These are phyloP conservation scores for Firmiana major DNA, from an alignment of 345 rosid species.

Conservation along the genomic window DNA sequence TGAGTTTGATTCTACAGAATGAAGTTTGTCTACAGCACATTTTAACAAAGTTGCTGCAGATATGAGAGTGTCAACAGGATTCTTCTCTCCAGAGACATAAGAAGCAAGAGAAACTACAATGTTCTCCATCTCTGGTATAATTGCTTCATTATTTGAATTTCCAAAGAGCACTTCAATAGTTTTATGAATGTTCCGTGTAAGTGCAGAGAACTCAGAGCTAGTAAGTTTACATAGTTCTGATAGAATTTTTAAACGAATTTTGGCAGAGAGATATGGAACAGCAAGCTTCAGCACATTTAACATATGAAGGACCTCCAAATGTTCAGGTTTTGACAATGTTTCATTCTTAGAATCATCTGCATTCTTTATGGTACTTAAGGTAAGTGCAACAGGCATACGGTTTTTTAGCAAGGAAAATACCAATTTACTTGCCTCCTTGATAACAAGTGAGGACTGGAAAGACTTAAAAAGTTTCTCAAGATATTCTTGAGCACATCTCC, in stretches of 20 bases:
- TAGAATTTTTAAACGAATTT: slow-evolving; percentile 45
- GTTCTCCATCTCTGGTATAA: slow-evolving; percentile 44
- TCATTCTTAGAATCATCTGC: slow-evolving; percentile 47
- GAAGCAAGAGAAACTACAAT: slow-evolving; percentile 47
- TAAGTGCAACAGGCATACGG: slow-evolving; percentile 35
- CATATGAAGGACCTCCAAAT: slow-evolving; percentile 66
- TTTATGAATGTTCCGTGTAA: slow-evolving; percentile 59
- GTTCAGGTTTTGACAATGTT: slow-evolving; percentile 34
- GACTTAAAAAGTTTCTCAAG: slow-evolving; percentile 56
- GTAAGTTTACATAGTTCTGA: slow-evolving; percentile 50
- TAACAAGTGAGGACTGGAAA: slow-evolving; percentile 37
- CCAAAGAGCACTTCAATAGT: slow-evolving; percentile 52
- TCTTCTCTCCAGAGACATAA: slow-evolving; percentile 51
- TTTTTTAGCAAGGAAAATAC: slow-evolving; percentile 43
- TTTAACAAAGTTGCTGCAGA: slow-evolving; percentile 51
- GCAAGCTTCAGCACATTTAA: slow-evolving; percentile 60
- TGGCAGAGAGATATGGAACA: slow-evolving; percentile 46
- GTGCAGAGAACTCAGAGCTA: slow-evolving; percentile 44
- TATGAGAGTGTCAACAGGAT: slow-evolving; percentile 60
- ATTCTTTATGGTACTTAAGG: slow-evolving; percentile 26
- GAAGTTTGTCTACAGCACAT: slow-evolving; percentile 49
- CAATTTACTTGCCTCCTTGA: slow-evolving; percentile 60
- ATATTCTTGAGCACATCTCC: slow-evolving; percentile 79
- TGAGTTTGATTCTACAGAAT: slow-evolving; percentile 33
- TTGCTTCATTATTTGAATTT: slow-evolving; percentile 35